phyloP scores from a whole-genome alignment of 169 alveolate genomes.

The Perkinsus chesapeaki region DNA sequence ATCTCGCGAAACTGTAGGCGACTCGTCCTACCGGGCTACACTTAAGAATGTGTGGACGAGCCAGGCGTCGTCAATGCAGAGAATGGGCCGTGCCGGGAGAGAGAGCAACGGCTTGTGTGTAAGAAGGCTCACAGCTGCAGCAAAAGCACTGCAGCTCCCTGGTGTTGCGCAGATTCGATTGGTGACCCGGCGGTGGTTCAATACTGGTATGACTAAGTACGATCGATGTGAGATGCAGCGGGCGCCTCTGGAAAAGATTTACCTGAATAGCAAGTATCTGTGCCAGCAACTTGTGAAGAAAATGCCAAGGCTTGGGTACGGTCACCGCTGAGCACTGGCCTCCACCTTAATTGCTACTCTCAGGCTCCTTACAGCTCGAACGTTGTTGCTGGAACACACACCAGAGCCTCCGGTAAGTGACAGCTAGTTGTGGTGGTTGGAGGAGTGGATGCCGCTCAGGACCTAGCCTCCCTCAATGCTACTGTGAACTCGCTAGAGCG shows the following conservation, averaged over 20 bases:
- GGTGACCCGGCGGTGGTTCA: slow-evolving; percentile 31
- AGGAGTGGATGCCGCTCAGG: neutral
- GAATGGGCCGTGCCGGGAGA: slow-evolving; percentile 41
- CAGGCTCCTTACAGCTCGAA: neutral
- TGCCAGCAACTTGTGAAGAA: neutral
- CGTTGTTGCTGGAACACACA: neutral
- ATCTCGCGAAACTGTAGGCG: slow-evolving; percentile 2
- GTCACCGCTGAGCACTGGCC: neutral
- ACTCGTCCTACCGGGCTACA: neutral
- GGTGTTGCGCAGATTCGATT: slow-evolving; percentile 37
- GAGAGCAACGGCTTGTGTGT: slow-evolving; percentile 33
- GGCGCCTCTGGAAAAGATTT: slow-evolving; percentile 45
- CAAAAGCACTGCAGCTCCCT: no score
- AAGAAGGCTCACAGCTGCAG: neutral
- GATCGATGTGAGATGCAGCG: slow-evolving; percentile 48
- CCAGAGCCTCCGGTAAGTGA: neutral
- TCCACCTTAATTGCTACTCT: neutral
- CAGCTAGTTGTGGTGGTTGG: neutral
- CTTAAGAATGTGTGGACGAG: slow-evolving; percentile 20
- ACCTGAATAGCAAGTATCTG: slow-evolving; percentile 17
- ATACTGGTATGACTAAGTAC: slow-evolving; percentile 26
- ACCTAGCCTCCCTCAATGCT: neutral
- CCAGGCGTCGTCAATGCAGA: slow-evolving; percentile 37
- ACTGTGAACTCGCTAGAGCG: neutral
- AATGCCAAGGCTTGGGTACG: neutral